These are phyloP conservation scores for Prunella vulgaris DNA, from an alignment of 257 asterid species.

Conservation along the genomic window DNA sequence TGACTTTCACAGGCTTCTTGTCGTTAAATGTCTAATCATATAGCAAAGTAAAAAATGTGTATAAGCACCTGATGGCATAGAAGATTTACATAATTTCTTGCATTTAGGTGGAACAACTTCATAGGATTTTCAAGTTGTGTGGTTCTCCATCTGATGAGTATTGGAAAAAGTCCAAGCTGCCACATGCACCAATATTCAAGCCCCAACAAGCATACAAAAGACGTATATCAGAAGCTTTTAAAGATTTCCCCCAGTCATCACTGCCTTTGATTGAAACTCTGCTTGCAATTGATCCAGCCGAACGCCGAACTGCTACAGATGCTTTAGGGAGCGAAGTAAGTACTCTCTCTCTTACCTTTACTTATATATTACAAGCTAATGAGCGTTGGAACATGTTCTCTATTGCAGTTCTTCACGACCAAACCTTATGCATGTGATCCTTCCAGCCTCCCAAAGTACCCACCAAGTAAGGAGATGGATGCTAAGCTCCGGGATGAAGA, in stretches of 20 bases:
- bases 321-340: constrained; percentile 52
- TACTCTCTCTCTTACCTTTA: not conserved
- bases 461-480: constrained; percentile 55
- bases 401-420: constrained; percentile 44
- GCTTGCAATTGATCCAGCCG: constrained; percentile 47
- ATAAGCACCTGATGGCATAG: not conserved
- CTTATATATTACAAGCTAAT: not conserved
- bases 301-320: constrained; percentile 48
- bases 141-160: constrained; percentile 65
- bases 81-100: constrained; percentile 13
- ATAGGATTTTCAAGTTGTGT: constrained; percentile 57
- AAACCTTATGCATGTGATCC: constrained; percentile 58
- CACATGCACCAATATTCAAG: constrained; percentile 43
- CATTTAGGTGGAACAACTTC: constrained; percentile 58
- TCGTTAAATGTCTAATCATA: not conserved
- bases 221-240: constrained; percentile 38
- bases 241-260: constrained; percentile 42
- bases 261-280: constrained; percentile 38
- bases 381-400: not conserved
- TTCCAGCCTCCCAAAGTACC: constrained; percentile 52
- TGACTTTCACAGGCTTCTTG: not conserved
- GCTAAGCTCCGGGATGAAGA: constrained; percentile 42
- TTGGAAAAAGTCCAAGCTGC: constrained; percentile 48
- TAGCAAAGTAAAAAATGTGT: not conserved
- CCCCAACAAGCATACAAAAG: constrained; percentile 47